Evolutionary conservation across 2,329 filamentous ascomycete genomes (phyloP).

Genomic region (Bipolaris oryzae): DNA sequence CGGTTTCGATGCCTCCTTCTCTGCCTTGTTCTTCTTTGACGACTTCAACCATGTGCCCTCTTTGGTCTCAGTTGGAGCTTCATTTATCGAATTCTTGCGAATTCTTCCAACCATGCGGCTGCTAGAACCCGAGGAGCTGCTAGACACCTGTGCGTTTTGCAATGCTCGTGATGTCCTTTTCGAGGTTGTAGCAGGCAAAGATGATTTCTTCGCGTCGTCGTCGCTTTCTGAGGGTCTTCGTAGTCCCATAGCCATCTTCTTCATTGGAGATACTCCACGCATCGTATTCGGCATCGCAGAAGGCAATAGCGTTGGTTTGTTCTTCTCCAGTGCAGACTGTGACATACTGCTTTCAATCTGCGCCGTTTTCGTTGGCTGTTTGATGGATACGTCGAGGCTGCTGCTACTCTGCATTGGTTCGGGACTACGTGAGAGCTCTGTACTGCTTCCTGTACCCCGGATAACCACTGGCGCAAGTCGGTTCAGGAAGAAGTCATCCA

Average conservation of each 20-base stretch:
- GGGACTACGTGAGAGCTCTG: constrained; percentile 43
- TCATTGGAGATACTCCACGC: constrained; percentile 39
- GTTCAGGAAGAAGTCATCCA: constrained; percentile 56
- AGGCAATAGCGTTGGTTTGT: constrained; percentile 40
- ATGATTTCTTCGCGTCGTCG: constrained; percentile 43
- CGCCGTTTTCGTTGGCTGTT: constrained; percentile 21
- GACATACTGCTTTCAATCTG: constrained; percentile 29
- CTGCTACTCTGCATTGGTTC: constrained; percentile 46
- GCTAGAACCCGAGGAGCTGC: constrained; percentile 18
- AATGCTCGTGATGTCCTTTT: constrained; percentile 31
- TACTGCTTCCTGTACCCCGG: constrained; percentile 52
- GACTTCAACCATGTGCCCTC: constrained; percentile 49
- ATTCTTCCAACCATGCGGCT: constrained; percentile 24
- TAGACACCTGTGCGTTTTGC: constrained; percentile 29
- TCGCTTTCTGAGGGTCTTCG: constrained; percentile 47
- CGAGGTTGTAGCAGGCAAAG: constrained; percentile 29
- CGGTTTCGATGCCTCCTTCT: constrained; percentile 46
- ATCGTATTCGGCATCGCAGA: constrained; percentile 48
- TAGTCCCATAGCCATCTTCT: constrained; percentile 33
- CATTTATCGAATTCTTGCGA: constrained; percentile 36
- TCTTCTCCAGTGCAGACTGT: constrained; percentile 25
- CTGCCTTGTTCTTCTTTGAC: constrained; percentile 36
- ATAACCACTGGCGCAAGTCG: constrained; percentile 53
- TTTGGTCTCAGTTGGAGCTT: constrained; percentile 35
- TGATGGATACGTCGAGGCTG: constrained; percentile 39